Evolutionary conservation across 2,329 filamentous ascomycete genomes (phyloP), one percentile per base, ranked within the genome.

Genomic region (Pyrenophora seminiperda): DNA sequence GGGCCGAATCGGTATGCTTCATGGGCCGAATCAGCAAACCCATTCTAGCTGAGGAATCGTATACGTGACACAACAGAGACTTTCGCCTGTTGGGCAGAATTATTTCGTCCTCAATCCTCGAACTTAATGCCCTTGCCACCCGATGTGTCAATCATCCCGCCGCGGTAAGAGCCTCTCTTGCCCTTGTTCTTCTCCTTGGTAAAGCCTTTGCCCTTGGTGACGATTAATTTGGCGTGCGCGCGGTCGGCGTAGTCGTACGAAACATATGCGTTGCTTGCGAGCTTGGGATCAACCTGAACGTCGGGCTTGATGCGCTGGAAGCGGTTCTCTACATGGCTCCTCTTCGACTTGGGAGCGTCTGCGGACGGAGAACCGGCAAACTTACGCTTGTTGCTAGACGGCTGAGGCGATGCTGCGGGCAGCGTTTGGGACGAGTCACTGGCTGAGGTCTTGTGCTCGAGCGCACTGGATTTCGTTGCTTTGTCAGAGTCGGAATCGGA

Each of bases 121-220:
- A 99, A 99, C 78, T 96, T 97, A 78, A 96, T 89, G 50, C 90
- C 88, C 76, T 93, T 92, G 58, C 88, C 88, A 15, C 87, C 85
- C 11, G 81, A 76, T 44, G 93, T 89, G 71, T 99, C 92, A 66
- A 99, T 96, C 43, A 82, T 76, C 5, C 94, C 94, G 36, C 94
- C 94, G 39, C 89, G 86, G 81, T 96, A 99, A 60, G 88, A 90
- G 41, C 94, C 94, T 63, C 86, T 82, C 71, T 79, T 78, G 68
- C 77, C 76, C 72, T 99, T 99, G 78, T 99, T 99, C 86, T 99
- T 99, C 80, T 97, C 94, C 81, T 99, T 99, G 53, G 93, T 97
- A 77, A 99, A 99, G 3, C 91, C 91, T 78, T 97, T 97, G 66
- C 94, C 94, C 72, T 88, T 90, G 24, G 93, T 97, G 31, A 96